These are phyloP conservation scores for Ceratobasidium sp. DNA, from an alignment of 1,284 basidiomycete species.

Conservation along the genomic window DNA sequence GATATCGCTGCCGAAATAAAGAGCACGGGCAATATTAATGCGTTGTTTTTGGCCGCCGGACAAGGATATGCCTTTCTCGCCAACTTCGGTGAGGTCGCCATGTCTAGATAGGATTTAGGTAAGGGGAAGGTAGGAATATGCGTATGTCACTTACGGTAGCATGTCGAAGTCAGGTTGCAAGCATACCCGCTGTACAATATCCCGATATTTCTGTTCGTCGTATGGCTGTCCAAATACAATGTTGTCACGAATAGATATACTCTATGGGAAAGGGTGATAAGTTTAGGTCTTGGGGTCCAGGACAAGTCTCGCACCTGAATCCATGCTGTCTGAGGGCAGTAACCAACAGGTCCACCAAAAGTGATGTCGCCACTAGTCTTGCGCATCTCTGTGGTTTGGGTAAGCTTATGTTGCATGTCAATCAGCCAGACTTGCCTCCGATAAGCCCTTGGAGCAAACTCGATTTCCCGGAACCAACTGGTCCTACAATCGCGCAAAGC, in stretches of 20 bases:
- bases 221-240: conserved; percentile 81
- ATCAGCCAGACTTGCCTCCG: conserved; percentile 70
- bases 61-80: conserved; percentile 66
- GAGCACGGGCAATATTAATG: conserved; percentile 80
- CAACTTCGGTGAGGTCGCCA: conserved; percentile 85
- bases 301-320: conserved; percentile 64
- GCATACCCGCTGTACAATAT: conserved; percentile 54
- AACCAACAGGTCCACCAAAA: conserved; percentile 78
- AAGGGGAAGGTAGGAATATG: conserved; percentile 59
- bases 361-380: conserved; percentile 63
- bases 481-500: conserved; percentile 77
- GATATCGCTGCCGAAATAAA: conserved; percentile 87
- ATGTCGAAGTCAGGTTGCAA: conserved; percentile 82
- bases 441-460: conserved; percentile 80
- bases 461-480: conserved; percentile 70
- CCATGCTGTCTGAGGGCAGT: conserved; percentile 89
- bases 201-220: conserved; percentile 65
- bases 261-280: neutral
- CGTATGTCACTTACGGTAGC: conserved; percentile 79
- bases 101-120: conserved; percentile 52
- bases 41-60: conserved; percentile 85
- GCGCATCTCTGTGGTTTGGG: conserved; percentile 68
- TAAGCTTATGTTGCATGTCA: neutral
- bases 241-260: conserved; percentile 70
- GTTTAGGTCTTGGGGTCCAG: neutral